These are phyloP conservation scores for Inga leiocalycina DNA, from an alignment of 306 rosid genomes.

Conservation along the genomic window DNA sequence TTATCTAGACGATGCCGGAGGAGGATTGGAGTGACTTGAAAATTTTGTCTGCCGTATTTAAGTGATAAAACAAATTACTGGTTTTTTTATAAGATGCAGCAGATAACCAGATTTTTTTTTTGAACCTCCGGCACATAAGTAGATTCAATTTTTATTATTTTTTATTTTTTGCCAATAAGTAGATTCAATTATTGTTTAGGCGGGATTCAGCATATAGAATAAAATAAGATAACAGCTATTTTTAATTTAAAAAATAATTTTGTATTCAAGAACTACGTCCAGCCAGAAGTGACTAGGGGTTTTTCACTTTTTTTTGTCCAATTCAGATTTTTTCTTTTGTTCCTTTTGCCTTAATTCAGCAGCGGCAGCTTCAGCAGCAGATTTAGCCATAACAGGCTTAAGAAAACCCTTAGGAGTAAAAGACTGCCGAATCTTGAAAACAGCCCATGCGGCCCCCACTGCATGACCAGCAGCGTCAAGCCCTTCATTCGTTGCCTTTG, in stretches of 20 bases:
- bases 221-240: neutral
- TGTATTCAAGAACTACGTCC: constrained; percentile 24
- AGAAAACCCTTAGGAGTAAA: constrained; percentile 76
- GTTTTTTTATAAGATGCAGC: neutral
- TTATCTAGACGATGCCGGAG: no score
- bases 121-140: neutral
- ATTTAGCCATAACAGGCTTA: constrained; percentile 73
- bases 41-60: no score
- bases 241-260: neutral
- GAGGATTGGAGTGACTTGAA: no score
- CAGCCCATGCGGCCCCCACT: constrained; percentile 86
- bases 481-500: constrained; percentile 77
- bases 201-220: neutral
- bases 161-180: no score
- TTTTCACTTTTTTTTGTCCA: constrained; percentile 38
- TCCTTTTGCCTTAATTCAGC: constrained; percentile 38
- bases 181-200: neutral
- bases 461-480: constrained; percentile 94
- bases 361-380: constrained; percentile 76
- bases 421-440: constrained; percentile 79
- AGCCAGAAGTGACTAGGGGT: constrained; percentile 45
- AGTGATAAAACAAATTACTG: neutral
- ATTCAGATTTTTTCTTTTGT: neutral
- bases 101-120: no score
- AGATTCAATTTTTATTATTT: no score